Percentiles rank a stretch among this genome's conserved stretches.
Evolutionary conservation across 257 asterid species (phyloP).

Genomic region (Ophiorrhiza pumila): DNA sequence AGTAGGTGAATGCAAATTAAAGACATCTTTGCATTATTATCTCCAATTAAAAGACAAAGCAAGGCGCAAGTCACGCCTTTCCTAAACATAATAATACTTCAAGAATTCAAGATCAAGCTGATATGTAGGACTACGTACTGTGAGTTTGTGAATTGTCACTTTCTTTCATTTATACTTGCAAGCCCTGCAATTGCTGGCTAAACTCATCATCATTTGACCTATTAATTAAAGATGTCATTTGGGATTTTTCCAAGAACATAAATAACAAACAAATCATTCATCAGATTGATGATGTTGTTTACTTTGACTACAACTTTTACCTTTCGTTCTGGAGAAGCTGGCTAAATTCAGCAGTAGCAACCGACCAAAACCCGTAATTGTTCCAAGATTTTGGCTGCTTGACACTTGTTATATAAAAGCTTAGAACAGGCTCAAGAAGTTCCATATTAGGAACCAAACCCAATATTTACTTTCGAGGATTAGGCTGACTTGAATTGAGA

Average conservation of each 20-base stretch:
- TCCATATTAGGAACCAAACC: not conserved
- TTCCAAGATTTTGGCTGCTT: not conserved
- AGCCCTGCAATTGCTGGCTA: not conserved
- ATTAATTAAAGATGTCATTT: not conserved
- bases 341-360: not conserved
- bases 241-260: too few relatives aligned
- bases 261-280: too few relatives aligned
- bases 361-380: not conserved
- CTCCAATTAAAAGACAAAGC: conserved; percentile 11
- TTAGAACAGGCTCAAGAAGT: too few relatives aligned
- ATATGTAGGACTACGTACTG: not conserved
- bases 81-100: not conserved
- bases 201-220: conserved; percentile 12
- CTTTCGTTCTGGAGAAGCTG: not conserved
- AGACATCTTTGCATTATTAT: not conserved
- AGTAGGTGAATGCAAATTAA: conserved; percentile 1
- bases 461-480: not conserved
- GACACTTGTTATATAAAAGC: too few relatives aligned
- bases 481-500: not conserved
- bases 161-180: not conserved
- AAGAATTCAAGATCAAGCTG: not conserved
- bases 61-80: conserved; percentile 22
- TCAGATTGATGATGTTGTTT: not conserved
- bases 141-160: not conserved
- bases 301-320: not conserved